Conservation (phyloP, 495 filamentous ascomycete genomes). For the Penicillium macrosclerotiorum region DNA sequence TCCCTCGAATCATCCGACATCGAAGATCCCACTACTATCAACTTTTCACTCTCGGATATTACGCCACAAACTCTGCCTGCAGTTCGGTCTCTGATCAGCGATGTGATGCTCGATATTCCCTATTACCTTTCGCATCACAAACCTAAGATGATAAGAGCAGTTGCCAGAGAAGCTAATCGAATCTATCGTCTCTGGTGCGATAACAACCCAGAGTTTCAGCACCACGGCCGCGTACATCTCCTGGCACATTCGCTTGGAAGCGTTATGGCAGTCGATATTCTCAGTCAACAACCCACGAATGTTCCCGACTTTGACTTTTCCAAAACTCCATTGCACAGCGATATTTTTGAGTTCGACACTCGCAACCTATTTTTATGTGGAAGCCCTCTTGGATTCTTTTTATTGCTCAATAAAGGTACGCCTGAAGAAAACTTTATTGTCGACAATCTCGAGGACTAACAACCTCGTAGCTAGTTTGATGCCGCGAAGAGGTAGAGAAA, state of each 20-base stretch:
- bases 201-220: constrained; percentile 83
- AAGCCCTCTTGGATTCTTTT: constrained; percentile 91
- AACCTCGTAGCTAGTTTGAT: constrained; percentile 57
- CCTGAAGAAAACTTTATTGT: neutral
- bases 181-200: constrained; percentile 90
- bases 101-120: constrained; percentile 96
- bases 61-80: constrained; percentile 87
- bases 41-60: constrained; percentile 82
- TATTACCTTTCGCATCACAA: constrained; percentile 97
- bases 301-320: constrained; percentile 56
- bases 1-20: constrained; percentile 46
- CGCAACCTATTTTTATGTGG: constrained; percentile 85
- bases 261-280: constrained; percentile 87
- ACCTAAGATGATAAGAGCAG: constrained; percentile 85
- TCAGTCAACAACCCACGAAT: constrained; percentile 80
- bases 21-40: constrained; percentile 52
- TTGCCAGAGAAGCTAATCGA: constrained; percentile 88
- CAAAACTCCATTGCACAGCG: constrained; percentile 45
- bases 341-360: constrained; percentile 87
- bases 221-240: constrained; percentile 81
- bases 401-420: constrained; percentile 76
- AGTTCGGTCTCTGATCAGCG: constrained; percentile 84
- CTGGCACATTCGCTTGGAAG: constrained; percentile 92
- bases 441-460: neutral
- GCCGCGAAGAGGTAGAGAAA: constrained; percentile 72